Evolutionary conservation across 148 eudicot genomes (phyloP), one percentile per base, ranked within the genome.

Genomic region (Persicaria tinctoria): DNA sequence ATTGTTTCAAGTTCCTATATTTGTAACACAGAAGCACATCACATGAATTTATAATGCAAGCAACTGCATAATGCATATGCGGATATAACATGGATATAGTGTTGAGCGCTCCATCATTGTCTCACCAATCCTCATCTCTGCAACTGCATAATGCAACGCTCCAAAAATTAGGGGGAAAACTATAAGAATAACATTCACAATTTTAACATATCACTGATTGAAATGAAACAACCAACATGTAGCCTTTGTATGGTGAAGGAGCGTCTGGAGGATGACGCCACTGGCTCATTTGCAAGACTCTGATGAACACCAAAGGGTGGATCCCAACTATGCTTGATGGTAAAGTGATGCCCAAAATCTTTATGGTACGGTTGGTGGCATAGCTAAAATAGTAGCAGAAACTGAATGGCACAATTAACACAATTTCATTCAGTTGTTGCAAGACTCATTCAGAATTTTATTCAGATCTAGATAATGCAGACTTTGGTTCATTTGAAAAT

Each of bases 111-210:
- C 98, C 98, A 74, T 94, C 98, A 77, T 94, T 94, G 77, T 94
- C 98, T 93, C 96, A 87, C 98, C 97, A 94, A 71, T 94, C 96
- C 81, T 91, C 93, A 77, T 94, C 98, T 85, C 98, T 94, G 88
- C 73, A 83, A 50, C 23, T 46, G 73, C 17, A 12, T 32, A 2
- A 32, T 32, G 38, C 38, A 32, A 32, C 38, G 38, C 38, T 32
- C 38, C 38, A 0, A 32, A 32, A 32, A 32, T 0, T 1, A 2
- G 38, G 38, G 38, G 2, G 38, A 2, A 32, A 32, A 32, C 38
- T 32, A 32, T 32, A 32, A 32, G 38, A 32, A 32, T 32, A 32
- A 1, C 1, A 32, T 32, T 32, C 38, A 32, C 38, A 32, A 2
- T 32, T 32, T 32, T 2, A 2, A 32, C 38, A 32, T 32, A 32